Percentiles rank a stretch among this genome's conserved stretches.
Conservation (phyloP, 1,284 basidiomycete genomes). For the Ustilago sp. region DNA sequence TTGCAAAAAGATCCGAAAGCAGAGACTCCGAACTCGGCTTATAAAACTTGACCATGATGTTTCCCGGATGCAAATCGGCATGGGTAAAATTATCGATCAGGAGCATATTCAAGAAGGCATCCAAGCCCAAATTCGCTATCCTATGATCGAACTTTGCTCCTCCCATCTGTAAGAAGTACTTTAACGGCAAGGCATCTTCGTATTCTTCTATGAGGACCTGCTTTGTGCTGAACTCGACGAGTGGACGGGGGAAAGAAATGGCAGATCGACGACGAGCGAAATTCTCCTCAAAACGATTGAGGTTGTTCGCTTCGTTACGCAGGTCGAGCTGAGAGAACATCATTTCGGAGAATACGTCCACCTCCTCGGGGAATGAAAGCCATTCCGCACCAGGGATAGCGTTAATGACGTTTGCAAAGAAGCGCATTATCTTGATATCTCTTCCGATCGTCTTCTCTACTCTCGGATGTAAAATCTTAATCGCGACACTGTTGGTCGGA, state of each 20-base stretch:
- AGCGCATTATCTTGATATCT: conserved; percentile 92
- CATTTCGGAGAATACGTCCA: conserved; percentile 93
- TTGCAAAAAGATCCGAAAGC: conserved; percentile 55
- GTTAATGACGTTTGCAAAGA: conserved; percentile 86
- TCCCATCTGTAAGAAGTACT: conserved; percentile 86
- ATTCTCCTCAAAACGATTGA: conserved; percentile 86
- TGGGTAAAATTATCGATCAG: conserved; percentile 98
- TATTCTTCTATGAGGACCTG: conserved; percentile 92
- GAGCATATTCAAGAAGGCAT: conserved; percentile 98
- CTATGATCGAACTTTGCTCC: conserved; percentile 85
- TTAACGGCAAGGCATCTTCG: conserved; percentile 90
- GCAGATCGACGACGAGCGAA: conserved; percentile 81
- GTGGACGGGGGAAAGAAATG: conserved; percentile 88
- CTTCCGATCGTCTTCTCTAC: conserved; percentile 80
- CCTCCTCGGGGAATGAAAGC: conserved; percentile 96
- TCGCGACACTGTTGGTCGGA: conserved; percentile 78
- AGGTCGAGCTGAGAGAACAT: conserved; percentile 96
- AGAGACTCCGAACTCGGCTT: conserved; percentile 74
- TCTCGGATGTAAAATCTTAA: conserved; percentile 93
- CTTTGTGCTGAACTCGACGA: conserved; percentile 81
- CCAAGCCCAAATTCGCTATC: conserved; percentile 90
- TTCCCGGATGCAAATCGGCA: conserved; percentile 85
- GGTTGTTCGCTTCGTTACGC: conserved; percentile 88
- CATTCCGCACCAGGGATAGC: conserved; percentile 92
- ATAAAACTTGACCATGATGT: conserved; percentile 97